Evolutionary conservation across 768 basidiomycete genomes (phyloP).

Genomic region (Rhodotorula paludigena): DNA sequence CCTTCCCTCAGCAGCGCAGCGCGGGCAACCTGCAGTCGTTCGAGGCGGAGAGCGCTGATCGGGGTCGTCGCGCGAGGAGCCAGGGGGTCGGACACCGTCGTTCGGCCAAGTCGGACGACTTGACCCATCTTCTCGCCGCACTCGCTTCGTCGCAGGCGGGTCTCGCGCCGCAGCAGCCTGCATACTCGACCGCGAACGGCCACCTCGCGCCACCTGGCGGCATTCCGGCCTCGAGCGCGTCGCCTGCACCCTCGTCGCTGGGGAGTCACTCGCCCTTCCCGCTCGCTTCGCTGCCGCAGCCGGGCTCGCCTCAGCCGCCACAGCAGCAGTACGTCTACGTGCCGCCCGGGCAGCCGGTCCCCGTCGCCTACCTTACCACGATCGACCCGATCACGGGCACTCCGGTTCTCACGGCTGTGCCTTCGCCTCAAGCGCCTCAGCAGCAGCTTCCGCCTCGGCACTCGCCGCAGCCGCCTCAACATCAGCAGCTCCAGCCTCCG

Average conservation of each 20-base stretch:
- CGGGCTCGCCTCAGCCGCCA: background rate
- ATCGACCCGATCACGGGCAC: background rate
- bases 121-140: constrained; percentile 21
- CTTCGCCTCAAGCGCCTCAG: background rate
- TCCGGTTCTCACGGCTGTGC: background rate
- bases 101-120: constrained; percentile 26
- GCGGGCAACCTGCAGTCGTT: constrained; percentile 8
- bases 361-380: background rate
- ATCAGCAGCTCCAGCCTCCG: background rate
- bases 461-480: background rate
- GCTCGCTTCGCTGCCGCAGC: too few relatives aligned
- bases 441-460: background rate
- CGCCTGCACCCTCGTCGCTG: background rate
- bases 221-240: too few relatives aligned
- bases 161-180: background rate
- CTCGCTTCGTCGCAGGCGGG: background rate
- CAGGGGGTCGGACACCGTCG: constrained; percentile 21
- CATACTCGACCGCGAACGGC: background rate
- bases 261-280: too few relatives aligned
- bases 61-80: constrained; percentile 5
- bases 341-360: background rate
- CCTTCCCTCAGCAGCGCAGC: background rate
- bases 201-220: background rate
- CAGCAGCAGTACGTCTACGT: background rate
- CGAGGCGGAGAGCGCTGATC: background rate